Evolutionary conservation across 2,329 filamentous ascomycete species (phyloP).

Genomic region (Ceratocystis alfenasii): DNA sequence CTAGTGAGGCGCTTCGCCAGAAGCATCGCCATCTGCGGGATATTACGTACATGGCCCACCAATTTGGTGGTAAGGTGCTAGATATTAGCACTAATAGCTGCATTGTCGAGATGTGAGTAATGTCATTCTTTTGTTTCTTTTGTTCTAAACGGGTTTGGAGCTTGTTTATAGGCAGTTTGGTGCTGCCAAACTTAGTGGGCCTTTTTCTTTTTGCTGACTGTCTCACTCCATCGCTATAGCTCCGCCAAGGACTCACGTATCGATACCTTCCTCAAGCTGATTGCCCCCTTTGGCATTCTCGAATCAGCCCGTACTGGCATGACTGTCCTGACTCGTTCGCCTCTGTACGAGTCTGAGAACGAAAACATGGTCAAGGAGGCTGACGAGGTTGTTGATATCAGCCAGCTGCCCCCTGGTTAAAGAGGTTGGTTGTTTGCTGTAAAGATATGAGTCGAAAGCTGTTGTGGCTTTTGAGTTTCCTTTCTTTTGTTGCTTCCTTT

Average conservation of each 20-base stretch:
- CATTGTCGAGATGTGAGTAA: constrained; percentile 84
- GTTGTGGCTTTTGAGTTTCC: constrained; percentile 14
- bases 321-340: constrained; percentile 91
- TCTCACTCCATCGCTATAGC: constrained; percentile 33
- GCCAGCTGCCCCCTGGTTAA: constrained; percentile 83
- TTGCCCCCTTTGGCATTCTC: constrained; percentile 87
- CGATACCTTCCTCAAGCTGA: constrained; percentile 93
- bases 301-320: constrained; percentile 92
- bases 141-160: not conserved
- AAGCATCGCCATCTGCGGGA: constrained; percentile 96
- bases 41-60: constrained; percentile 92
- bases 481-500: constrained; percentile 35
- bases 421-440: constrained; percentile 13
- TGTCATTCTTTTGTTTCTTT: not conserved
- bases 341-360: constrained; percentile 63
- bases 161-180: not conserved
- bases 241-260: constrained; percentile 90
- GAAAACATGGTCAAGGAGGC: constrained; percentile 67
- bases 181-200: not conserved
- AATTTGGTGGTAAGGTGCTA: constrained; percentile 93
- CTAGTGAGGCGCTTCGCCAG: constrained; percentile 80
- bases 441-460: not conserved
- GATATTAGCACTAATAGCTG: constrained; percentile 98
- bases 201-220: constrained; percentile 25
- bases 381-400: constrained; percentile 87